A percentile compares a stretch with the other conserved stretches of the same genome.
Evolutionary conservation across 805 yeast genomes (phyloP).

Genomic region (Blastobotrys peoriensis): DNA sequence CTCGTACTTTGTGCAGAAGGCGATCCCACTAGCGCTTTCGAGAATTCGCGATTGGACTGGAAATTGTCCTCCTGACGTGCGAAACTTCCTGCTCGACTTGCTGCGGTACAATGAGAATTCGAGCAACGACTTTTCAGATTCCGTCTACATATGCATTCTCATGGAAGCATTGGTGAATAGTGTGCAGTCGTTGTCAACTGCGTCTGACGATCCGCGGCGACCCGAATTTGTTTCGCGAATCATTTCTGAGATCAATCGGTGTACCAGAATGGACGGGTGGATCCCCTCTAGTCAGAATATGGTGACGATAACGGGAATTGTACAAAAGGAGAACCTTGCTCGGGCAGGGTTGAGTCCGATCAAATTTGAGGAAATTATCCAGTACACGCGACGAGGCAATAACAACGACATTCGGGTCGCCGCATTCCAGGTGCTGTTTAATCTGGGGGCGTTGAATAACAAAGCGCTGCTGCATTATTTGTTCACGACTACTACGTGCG

Average conservation of each 20-base stretch:
- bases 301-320: slow-evolving; percentile 51
- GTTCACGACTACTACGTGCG: slow-evolving; percentile 51
- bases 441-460: slow-evolving; percentile 68
- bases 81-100: slow-evolving; percentile 59
- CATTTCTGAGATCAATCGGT: slow-evolving; percentile 63
- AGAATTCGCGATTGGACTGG: slow-evolving; percentile 57
- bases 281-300: slow-evolving; percentile 62
- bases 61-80: slow-evolving; percentile 52
- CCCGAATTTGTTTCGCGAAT: slow-evolving; percentile 41
- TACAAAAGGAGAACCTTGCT: slow-evolving; percentile 55
- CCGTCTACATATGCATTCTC: slow-evolving; percentile 55
- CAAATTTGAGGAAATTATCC: slow-evolving; percentile 49
- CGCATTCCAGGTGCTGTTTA: slow-evolving; percentile 65
- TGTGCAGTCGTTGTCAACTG: slow-evolving; percentile 17
- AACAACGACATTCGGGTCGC: slow-evolving; percentile 51
- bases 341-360: slow-evolving; percentile 47
- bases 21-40: slow-evolving; percentile 59
- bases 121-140: slow-evolving; percentile 69
- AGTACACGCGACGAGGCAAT: slow-evolving; percentile 44
- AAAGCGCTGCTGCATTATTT: slow-evolving; percentile 53
- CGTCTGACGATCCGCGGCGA: slow-evolving; percentile 5
- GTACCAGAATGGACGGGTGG: slow-evolving; percentile 79
- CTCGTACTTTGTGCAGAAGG: slow-evolving; percentile 60
- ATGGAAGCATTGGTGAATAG: slow-evolving; percentile 48
- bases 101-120: slow-evolving; percentile 82